Base-by-base conservation (phyloP, 2,329 filamentous ascomycete species). In the Acephala macrosclerotiorum region DNA sequence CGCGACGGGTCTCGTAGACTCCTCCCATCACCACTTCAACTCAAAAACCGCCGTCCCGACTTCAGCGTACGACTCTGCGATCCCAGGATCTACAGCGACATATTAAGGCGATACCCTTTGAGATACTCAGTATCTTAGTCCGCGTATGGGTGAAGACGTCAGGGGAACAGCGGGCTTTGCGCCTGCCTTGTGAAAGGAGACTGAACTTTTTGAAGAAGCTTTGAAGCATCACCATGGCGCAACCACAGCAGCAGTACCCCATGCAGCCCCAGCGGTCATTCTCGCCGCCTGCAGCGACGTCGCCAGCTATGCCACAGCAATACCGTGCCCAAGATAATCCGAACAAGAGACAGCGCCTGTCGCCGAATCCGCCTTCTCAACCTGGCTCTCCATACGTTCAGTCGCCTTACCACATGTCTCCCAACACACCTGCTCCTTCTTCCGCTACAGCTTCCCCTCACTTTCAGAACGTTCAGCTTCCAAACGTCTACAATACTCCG, bases 301-400 rank as follows among this genome's bases (percentile, higher is more conserved):
- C 90, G 26, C 88, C 90, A 53, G 85, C 82, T 58, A 81, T 84
- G 25, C 82, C 83, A 83, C 84, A 86, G 69, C 80, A 83, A 53
- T 90, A 90, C 58, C 91, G 91, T 58, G 89, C 92, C n/a, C n/a
- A n/a, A n/a, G n/a, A n/a, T 18, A 87, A 86, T 66, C 89, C 92
- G 18, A 87, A 86, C 66, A 95, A 96, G 81, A 87, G 91, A 76
- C 89, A 86, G 76, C 90, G 88, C 64, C 80, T 92, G 57, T 92
- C 90, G 29, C 89, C 90, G 60, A 89, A 89, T 64, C 86, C 89
- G 38, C 80, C 84, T n/a, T 89, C 91, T 33, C 89, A 90, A 71
- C 89, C 90, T 65, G 83, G 81, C 59, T 91, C 88, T 38, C 87
- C 88, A 0, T 89, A 88, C 74, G 81, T 83, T 69, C 77, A 80